Conservation (phyloP, 345 rosid species). For the Nasturtium officinale region DNA sequence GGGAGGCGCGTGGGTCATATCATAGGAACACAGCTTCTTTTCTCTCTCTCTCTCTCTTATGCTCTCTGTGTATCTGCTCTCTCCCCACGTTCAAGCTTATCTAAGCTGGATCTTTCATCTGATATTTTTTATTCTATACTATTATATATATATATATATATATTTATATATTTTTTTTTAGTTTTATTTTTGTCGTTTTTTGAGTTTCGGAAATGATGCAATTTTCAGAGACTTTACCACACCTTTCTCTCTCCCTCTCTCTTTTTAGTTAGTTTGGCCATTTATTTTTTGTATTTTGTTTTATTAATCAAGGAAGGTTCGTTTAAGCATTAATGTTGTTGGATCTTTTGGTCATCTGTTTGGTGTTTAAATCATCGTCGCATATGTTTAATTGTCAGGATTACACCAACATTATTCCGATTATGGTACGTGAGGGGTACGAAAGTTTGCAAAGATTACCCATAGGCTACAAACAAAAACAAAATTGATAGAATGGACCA, state of each 20-base stretch:
- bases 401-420: slow-evolving; percentile 3
- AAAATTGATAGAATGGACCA: slow-evolving; percentile 26
- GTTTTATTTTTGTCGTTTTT: slow-evolving; percentile 34
- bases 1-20: slow-evolving; percentile 28
- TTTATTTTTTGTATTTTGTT: slow-evolving; percentile 18
- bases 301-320: slow-evolving; percentile 38
- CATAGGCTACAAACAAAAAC: neutral
- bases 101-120: slow-evolving; percentile 47
- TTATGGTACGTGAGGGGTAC: slow-evolving; percentile 36
- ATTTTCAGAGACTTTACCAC: slow-evolving; percentile 28
- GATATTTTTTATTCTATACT: neutral
- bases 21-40: slow-evolving; percentile 5
- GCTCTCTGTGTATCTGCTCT: slow-evolving; percentile 42
- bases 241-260: neutral
- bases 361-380: slow-evolving; percentile 10
- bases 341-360: neutral
- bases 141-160: too few relatives aligned
- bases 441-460: neutral
- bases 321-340: slow-evolving; percentile 25
- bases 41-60: neutral
- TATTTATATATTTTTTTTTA: too few relatives aligned
- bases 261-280: neutral
- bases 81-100: slow-evolving; percentile 45
- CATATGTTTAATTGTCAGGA: slow-evolving; percentile 33
- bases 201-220: slow-evolving; percentile 42